A percentile compares a stretch with the other conserved stretches of the same genome.
Conservation (phyloP, 495 filamentous ascomycete genomes). For the Penicillium goetzii region DNA sequence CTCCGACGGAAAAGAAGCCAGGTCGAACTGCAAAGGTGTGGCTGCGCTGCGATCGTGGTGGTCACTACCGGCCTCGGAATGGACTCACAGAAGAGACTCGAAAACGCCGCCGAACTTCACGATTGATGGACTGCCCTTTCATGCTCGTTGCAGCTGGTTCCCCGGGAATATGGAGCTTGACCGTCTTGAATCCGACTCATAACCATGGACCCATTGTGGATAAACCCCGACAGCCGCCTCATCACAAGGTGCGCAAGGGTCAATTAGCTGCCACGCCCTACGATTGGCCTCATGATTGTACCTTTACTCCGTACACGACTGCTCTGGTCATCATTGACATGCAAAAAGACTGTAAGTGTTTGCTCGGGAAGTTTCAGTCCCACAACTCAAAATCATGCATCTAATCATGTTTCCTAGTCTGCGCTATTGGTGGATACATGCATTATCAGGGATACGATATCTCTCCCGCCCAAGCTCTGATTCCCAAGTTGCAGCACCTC, state of each 20-base stretch:
- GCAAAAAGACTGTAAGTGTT: constrained; percentile 67
- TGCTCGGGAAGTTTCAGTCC: background rate
- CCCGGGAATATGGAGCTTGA: constrained; percentile 51
- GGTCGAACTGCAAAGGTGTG: constrained; percentile 53
- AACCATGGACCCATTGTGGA: constrained; percentile 52
- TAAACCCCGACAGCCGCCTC: constrained; percentile 44
- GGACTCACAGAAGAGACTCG: constrained; percentile 54
- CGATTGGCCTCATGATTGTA: constrained; percentile 65
- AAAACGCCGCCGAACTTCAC: constrained; percentile 51
- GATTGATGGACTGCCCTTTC: constrained; percentile 54
- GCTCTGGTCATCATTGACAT: constrained; percentile 73
- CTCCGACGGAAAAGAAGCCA: constrained; percentile 52
- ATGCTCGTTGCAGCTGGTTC: constrained; percentile 51
- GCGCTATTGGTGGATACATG: constrained; percentile 61
- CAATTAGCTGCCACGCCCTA: constrained; percentile 58
- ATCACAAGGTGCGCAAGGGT: constrained; percentile 52
- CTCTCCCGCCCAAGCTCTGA: constrained; percentile 52
- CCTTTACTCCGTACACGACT: constrained; percentile 60
- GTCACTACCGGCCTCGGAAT: constrained; percentile 54
- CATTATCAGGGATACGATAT: constrained; percentile 63
- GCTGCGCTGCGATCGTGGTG: constrained; percentile 55
- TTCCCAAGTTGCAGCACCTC: constrained; percentile 58
- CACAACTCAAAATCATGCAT: background rate
- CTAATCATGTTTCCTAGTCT: constrained; percentile 49
- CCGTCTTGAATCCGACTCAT: constrained; percentile 48